phyloP scores from a whole-genome alignment of 1,284 basidiomycete species.

The Ceratobasidium sp. region DNA sequence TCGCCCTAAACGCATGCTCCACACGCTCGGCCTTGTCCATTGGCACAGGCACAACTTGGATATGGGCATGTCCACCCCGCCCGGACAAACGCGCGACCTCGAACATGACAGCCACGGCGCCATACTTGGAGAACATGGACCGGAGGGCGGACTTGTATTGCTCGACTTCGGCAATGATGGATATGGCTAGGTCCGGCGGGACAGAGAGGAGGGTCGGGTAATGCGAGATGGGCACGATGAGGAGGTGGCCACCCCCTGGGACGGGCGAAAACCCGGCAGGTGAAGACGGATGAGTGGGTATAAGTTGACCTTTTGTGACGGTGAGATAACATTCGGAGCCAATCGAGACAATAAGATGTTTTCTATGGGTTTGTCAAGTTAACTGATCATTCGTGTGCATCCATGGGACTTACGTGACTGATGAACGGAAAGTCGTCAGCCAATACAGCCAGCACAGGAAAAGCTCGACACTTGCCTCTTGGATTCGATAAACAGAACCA shows the following conservation, averaged over 20 bases:
- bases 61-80: constrained; percentile 92
- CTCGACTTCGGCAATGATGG: constrained; percentile 81
- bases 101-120: constrained; percentile 75
- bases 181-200: constrained; percentile 73
- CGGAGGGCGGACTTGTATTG: constrained; percentile 79
- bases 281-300: constrained; percentile 69
- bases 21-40: constrained; percentile 64
- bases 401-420: constrained; percentile 32
- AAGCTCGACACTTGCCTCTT: constrained; percentile 64
- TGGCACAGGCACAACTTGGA: constrained; percentile 87
- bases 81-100: constrained; percentile 84
- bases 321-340: constrained; percentile 92
- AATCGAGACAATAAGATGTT: constrained; percentile 92
- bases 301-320: constrained; percentile 89
- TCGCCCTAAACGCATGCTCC: constrained; percentile 70
- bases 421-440: not conserved
- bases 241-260: constrained; percentile 91
- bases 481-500: constrained; percentile 98
- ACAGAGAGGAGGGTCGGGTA: constrained; percentile 70
- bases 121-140: constrained; percentile 73
- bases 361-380: constrained; percentile 58
- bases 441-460: not conserved
- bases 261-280: constrained; percentile 59
- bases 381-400: not conserved
- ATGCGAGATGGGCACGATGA: constrained; percentile 84